phyloP scores from a whole-genome alignment of 495 filamentous ascomycete genomes.

The Saxophila tyrrhenica region DNA sequence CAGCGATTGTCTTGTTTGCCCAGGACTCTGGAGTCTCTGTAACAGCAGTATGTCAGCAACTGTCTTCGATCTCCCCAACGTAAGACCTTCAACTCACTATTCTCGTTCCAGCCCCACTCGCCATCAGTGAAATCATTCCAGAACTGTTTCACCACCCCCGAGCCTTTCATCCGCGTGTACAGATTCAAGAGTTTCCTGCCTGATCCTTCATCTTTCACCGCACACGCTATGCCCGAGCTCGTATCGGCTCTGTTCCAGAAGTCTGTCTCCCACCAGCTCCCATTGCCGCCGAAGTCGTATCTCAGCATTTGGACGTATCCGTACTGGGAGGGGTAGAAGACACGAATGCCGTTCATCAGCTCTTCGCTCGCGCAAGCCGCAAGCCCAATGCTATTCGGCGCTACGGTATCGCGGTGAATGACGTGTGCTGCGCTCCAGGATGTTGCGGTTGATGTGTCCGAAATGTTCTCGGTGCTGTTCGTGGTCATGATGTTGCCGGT shows the following conservation, averaged over 20 bases:
- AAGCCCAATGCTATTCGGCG: constrained; percentile 1
- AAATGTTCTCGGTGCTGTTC: neutral
- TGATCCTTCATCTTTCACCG: neutral
- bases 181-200: constrained; percentile 1
- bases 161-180: constrained; percentile 1
- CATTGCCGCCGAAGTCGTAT: constrained; percentile 3
- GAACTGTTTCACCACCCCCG: neutral
- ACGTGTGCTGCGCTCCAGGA: constrained; percentile 1
- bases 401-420: neutral
- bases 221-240: constrained; percentile 10
- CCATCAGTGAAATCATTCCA: neutral
- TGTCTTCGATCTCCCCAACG: too few relatives aligned
- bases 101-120: neutral
- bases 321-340: constrained; percentile 5
- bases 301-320: constrained; percentile 1
- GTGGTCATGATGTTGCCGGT: neutral
- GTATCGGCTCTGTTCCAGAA: constrained; percentile 2
- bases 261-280: neutral
- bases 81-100: neutral
- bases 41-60: too few relatives aligned
- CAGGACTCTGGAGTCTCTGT: constrained; percentile 1
- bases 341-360: constrained; percentile 4
- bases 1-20: neutral
- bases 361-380: constrained; percentile 9
- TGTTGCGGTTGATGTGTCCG: neutral